Evolutionary conservation across 345 rosid species (phyloP), one percentile per base, ranked within the genome.

Genomic region (Diplotaxis tenuifolia): DNA sequence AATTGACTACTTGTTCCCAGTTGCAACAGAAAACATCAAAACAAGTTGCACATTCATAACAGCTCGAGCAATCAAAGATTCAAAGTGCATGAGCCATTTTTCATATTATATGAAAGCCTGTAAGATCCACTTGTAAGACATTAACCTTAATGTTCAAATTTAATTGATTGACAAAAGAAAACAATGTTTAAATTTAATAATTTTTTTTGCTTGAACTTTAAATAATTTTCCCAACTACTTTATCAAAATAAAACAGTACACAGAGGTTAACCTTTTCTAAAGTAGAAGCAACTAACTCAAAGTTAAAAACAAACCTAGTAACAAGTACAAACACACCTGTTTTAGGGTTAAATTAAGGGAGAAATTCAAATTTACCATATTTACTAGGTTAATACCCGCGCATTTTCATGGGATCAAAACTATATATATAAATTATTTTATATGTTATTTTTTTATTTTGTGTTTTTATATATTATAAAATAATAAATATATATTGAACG

Each of bases 11-110:
- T 63, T 63, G 70, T 36, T 11, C 52, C 29, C 29, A 36, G 2
- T 53, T 63, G 29, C 55, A 72, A 36, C 69, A 1, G 40, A 62
- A 72, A 34, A n/a, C n/a, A n/a, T n/a, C n/a, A n/a, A n/a, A n/a
- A 63, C 70, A 63, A 72, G 70, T 63, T 53, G 70, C 56, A 23
- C 34, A 32, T 16, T 71, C 25, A 34, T 34, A 32, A 71, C 62
- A 49, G 53, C 38, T 52, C 18, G 5, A 23, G 9, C 53, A 62
- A 62, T 62, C 25, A 23, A 71, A 52, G 52, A 71, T 72, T 62
- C 25, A 72, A 61, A 62, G 68, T 62, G n/a, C 19, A 61, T 21
- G 34, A 28, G 40, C 62, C 34, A 20, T 62, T 62, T 68, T 52
- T 54, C 36, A 55, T 68, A 25, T 67, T 20, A 54, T 54, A 21